Evolutionary conservation across 1,139 yeast species (phyloP).

Genomic region (Magnusiomyces fungicola): DNA sequence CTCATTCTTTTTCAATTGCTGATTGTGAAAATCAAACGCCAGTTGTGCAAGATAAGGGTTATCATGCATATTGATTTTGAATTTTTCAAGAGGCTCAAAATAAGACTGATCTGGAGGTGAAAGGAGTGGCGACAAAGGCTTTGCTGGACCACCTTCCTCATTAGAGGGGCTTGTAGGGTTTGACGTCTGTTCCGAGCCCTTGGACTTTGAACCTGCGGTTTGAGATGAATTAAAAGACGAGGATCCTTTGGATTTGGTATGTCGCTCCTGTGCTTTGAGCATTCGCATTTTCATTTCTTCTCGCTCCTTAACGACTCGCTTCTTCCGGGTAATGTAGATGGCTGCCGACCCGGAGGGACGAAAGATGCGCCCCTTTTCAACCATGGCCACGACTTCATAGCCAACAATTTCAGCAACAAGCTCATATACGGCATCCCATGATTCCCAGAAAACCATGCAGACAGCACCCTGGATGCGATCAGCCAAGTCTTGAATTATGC

Average conservation of each 20-base stretch:
- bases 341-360: constrained; percentile 32
- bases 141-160: not conserved
- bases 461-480: constrained; percentile 32
- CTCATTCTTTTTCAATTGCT: not conserved
- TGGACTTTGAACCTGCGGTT: too few relatives aligned
- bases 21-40: not conserved
- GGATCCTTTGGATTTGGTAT: too few relatives aligned
- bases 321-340: constrained; percentile 24
- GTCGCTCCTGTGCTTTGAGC: constrained; percentile 5
- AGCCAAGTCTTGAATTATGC: constrained; percentile 27
- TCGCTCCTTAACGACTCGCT: constrained; percentile 17
- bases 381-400: constrained; percentile 23
- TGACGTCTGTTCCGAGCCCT: not conserved
- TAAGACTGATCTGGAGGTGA: not conserved
- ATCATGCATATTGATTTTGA: constrained; percentile 1
- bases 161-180: not conserved
- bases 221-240: too few relatives aligned
- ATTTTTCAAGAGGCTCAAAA: not conserved
- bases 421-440: constrained; percentile 30
- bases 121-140: not conserved
- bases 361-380: constrained; percentile 29
- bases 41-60: not conserved
- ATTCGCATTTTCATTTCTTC: constrained; percentile 7
- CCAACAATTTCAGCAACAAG: constrained; percentile 29
- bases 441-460: constrained; percentile 32